Base-by-base conservation (phyloP, 495 filamentous ascomycete genomes). In the Aspergillus taichungensis region DNA sequence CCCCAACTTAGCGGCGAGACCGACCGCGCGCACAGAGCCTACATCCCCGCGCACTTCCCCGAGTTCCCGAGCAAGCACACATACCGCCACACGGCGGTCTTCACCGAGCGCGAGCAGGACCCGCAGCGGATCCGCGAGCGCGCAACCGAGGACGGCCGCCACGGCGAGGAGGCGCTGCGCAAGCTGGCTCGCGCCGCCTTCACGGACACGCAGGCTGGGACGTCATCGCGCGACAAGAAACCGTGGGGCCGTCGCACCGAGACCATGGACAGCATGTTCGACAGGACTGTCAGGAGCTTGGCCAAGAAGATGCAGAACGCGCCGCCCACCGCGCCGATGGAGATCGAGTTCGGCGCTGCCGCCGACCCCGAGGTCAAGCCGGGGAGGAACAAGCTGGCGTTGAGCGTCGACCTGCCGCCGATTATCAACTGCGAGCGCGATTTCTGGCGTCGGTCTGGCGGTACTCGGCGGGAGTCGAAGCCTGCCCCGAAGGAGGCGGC, bases 11-110 rank as follows among this genome's bases (percentile, higher is more conserved):
- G 71, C 31, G 74, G 68, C 7, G 65, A 71, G 34, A 57, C 64
- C 29, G 73, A 80, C 30, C 73, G 72, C 39, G 59, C 62, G 24
- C 56, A 54, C 18, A 69, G 63, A 49, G 56, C 62, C 24, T 81
- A 82, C 47, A 78, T 87, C 37, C 83, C 84, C 0, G 69, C 63
- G 40, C 75, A 83, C 42, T 83, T 90, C 47, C 85, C 85, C 8
- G 57, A 74, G 13, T 80, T 87, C 33, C 85, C 85, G 6, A 79
- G 79, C 50, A 78, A 75, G 55, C 85, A 90, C 60, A 85, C 85
- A 10, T 90, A 83, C 60, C 75, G 77, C 50, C 64, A 73, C 30
- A 87, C 84, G 1, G 70, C 81, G 2, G 77, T 85, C 8, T 84
- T 77, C 49, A 75, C 79, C 0, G 69, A 76, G 36, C 73, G 84